Evolutionary conservation across 371 early-diverging fungal species (phyloP).

Genomic region (Rhizopus sp.): DNA sequence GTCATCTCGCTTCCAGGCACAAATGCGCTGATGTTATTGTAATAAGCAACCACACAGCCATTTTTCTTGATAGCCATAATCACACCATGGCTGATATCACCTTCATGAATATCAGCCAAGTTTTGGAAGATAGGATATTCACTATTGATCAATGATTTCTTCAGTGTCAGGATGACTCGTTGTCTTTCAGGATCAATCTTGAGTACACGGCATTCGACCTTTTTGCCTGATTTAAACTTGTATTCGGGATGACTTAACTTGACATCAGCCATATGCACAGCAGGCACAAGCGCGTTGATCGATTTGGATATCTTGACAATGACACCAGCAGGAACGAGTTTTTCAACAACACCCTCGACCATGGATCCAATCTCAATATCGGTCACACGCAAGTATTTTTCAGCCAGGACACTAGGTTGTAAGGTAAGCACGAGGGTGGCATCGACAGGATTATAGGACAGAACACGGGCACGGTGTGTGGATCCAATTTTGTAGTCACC

Average conservation of each 20-base stretch:
- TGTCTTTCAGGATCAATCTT: conserved; percentile 52
- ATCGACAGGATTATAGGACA: conserved; percentile 79
- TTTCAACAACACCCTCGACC: conserved; percentile 60
- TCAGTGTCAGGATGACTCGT: conserved; percentile 73
- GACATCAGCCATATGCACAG: conserved; percentile 76
- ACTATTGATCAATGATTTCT: conserved; percentile 77
- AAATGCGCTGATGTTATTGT: conserved; percentile 71
- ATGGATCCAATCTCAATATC: conserved; percentile 75
- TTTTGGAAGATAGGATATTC: conserved; percentile 66
- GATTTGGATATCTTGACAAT: conserved; percentile 62
- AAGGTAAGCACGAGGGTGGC: conserved; percentile 70
- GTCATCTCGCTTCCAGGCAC: conserved; percentile 69
- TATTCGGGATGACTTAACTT: conserved; percentile 73
- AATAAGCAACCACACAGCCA: conserved; percentile 81
- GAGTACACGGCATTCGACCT: conserved; percentile 74
- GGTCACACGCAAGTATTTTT: conserved; percentile 65
- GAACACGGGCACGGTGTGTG: conserved; percentile 74
- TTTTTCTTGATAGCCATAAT: conserved; percentile 59
- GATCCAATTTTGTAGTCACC: conserved; percentile 68
- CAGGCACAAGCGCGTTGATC: conserved; percentile 75
- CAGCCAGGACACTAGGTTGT: conserved; percentile 69
- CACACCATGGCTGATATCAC: conserved; percentile 66
- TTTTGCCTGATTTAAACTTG: conserved; percentile 74
- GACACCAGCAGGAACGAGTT: conserved; percentile 62
- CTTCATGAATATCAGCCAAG: conserved; percentile 58